These are phyloP conservation scores for Tieghemostelium lacteum DNA, from an alignment of 78 protist species.

Conservation along the genomic window DNA sequence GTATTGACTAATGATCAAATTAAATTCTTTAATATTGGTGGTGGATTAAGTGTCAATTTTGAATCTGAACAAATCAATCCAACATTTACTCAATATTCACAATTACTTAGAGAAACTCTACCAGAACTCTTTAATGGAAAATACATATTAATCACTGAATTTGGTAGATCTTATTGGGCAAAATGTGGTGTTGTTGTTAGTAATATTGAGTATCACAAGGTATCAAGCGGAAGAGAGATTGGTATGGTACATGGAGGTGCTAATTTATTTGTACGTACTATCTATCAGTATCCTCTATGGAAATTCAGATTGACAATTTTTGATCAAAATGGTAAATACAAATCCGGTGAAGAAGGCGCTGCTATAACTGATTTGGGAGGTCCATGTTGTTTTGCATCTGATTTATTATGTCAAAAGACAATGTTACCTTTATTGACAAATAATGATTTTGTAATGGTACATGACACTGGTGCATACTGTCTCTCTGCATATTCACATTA, in stretches of 20 bases:
- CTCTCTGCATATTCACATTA: slow-evolving; percentile 41
- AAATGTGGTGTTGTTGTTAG: slow-evolving; percentile 47
- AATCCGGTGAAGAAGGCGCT: not conserved
- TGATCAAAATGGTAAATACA: slow-evolving; percentile 3
- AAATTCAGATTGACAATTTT: slow-evolving; percentile 33
- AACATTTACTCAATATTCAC: slow-evolving; percentile 37
- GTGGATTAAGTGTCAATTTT: slow-evolving; percentile 69
- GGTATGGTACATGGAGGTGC: slow-evolving; percentile 61
- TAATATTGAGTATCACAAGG: slow-evolving; percentile 38
- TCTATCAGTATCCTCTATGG: slow-evolving; percentile 71
- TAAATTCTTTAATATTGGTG: slow-evolving; percentile 47
- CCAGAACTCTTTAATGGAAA: slow-evolving; percentile 50
- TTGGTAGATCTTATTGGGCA: slow-evolving; percentile 64
- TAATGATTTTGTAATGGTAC: slow-evolving; percentile 47
- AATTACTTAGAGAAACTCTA: slow-evolving; percentile 4
- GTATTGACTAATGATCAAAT: not conserved
- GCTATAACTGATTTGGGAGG: slow-evolving; percentile 50
- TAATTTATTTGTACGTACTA: slow-evolving; percentile 42
- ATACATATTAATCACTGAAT: slow-evolving; percentile 47
- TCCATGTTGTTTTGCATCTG: slow-evolving; percentile 76
- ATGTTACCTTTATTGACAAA: slow-evolving; percentile 9
- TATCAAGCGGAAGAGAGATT: slow-evolving; percentile 40
- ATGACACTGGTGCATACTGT: slow-evolving; percentile 60
- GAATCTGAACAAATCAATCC: slow-evolving; percentile 33
- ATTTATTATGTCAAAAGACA: slow-evolving; percentile 40